Conservation (phyloP, 208 protist species). For the Acanthamoeba sp. region DNA sequence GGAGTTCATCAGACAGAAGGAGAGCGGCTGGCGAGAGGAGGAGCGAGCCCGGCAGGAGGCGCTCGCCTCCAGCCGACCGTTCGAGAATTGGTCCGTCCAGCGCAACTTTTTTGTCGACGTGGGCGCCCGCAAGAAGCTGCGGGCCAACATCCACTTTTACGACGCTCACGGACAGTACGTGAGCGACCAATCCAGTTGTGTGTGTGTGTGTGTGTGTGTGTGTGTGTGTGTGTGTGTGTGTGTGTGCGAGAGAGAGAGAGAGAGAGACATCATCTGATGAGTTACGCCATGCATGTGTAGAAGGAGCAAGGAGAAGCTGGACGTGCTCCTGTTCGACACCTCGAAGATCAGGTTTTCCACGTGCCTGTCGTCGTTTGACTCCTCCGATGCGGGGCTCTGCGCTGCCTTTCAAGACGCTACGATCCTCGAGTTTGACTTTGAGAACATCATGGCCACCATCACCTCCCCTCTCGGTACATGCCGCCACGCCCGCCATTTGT, state of each 20-base stretch:
- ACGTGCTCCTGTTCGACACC: constrained; percentile 6
- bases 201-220: too few species aligned
- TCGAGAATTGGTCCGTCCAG: constrained; percentile 4
- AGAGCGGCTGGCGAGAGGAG: background rate
- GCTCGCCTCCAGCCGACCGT: background rate
- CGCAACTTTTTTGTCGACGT: constrained; percentile 2
- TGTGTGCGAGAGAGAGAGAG: background rate
- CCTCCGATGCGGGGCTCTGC: background rate
- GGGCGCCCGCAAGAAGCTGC: background rate
- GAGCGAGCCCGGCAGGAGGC: background rate
- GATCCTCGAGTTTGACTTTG: constrained; percentile 13
- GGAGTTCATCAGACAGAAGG: background rate
- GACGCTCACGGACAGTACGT: background rate
- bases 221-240: background rate
- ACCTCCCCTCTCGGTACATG: background rate
- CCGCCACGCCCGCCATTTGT: too few species aligned
- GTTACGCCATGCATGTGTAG: background rate
- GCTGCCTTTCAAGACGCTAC: background rate
- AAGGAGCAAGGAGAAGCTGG: constrained; percentile 2
- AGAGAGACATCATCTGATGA: too few species aligned
- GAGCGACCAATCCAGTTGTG: background rate
- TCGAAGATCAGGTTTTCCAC: background rate
- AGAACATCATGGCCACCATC: constrained; percentile 31
- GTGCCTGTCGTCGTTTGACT: constrained; percentile 2
- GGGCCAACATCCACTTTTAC: background rate